Evolutionary conservation across 2,329 filamentous ascomycete genomes (phyloP), one percentile per base, ranked within the genome.

Genomic region (Pseudogymnoascus sp.): DNA sequence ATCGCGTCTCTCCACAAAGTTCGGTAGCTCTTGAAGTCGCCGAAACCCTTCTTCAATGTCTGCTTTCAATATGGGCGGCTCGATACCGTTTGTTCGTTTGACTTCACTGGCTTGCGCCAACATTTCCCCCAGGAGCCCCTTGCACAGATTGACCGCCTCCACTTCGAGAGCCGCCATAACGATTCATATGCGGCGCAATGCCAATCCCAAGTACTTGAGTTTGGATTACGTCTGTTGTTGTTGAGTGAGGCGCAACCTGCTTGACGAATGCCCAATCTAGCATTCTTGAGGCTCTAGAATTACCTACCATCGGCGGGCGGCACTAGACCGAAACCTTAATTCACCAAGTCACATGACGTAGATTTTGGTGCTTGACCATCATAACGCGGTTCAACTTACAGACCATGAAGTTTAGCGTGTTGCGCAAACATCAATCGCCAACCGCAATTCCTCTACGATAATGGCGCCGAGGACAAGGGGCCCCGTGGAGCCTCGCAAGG

Each of bases 21-120:
- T 74, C n/a, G 81, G 77, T 12, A 78, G 72, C 28, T 71, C 69
- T 22, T 74, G 73, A 8, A 86, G 72, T 66, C 76, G 77, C 28
- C 71, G 72, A 38, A 79, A 74, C 16, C 85, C 72, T 63, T 81
- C 74, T 28, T 79, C 76, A 64, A 88, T 82, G 71, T 91, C 84
- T 60, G 84, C 78, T 72, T 92, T 89, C 28, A 84, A 85, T 66
- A 97, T 80, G 3, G 87, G 84, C 11, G 90, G 89, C 68, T 96
- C 91, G 67, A 92, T 84, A 19, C 81, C 78, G 19, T 79, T 74
- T 36, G 80, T 78, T 33, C 80, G 77, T 73, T 91, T 91, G 64
- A 82, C 74, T 39, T 77, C 70, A 60, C 80, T 80, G 63, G 87
- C 87, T 71, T 81, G 82, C 38, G 76, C 72, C 41, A 92, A 76